These are phyloP conservation scores for Ampelocalamus luodianensis DNA, from an alignment of 176 grass and related monocot species.

Conservation along the genomic window DNA sequence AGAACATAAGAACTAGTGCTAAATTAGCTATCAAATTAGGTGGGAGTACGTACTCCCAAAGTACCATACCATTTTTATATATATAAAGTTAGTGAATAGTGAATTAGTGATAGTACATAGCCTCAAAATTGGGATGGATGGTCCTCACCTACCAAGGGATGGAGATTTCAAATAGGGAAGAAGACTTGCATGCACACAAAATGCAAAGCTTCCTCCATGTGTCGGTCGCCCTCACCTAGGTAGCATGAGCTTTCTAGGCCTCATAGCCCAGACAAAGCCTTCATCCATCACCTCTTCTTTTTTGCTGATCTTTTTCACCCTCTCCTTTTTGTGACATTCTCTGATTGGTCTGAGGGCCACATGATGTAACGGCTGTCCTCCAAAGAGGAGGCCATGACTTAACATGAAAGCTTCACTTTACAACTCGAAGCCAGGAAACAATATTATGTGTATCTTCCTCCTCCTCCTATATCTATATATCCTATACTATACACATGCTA, in stretches of 20 bases:
- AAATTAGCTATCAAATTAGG: not conserved
- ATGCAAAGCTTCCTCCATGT: conserved; percentile 10
- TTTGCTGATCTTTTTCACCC: not conserved
- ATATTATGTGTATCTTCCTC: conserved; percentile 1
- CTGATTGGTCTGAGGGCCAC: conserved; percentile 49
- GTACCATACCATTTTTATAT: too few relatives aligned
- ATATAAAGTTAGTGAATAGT: not conserved
- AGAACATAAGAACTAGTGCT: not conserved
- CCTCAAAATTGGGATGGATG: too few relatives aligned
- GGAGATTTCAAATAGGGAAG: not conserved
- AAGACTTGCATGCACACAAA: not conserved
- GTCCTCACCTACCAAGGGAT: not conserved
- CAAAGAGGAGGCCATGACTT: conserved; percentile 70
- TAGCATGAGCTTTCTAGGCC: conserved; percentile 33
- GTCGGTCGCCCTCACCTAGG: not conserved
- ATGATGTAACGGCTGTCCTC: conserved; percentile 54
- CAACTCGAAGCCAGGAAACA: conserved; percentile 25
- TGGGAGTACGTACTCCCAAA: too few relatives aligned
- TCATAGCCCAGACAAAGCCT: conserved; percentile 12
- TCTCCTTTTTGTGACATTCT: conserved; percentile 56
- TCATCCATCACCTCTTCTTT: conserved; percentile 6
- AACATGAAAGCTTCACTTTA: conserved; percentile 54
- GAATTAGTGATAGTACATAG: not conserved
- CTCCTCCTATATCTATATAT: not conserved
- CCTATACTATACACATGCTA: not conserved